Evolutionary conservation across 768 basidiomycete species (phyloP), one percentile per base, ranked within the genome.

Genomic region (Leccinellum rugosiceps): DNA sequence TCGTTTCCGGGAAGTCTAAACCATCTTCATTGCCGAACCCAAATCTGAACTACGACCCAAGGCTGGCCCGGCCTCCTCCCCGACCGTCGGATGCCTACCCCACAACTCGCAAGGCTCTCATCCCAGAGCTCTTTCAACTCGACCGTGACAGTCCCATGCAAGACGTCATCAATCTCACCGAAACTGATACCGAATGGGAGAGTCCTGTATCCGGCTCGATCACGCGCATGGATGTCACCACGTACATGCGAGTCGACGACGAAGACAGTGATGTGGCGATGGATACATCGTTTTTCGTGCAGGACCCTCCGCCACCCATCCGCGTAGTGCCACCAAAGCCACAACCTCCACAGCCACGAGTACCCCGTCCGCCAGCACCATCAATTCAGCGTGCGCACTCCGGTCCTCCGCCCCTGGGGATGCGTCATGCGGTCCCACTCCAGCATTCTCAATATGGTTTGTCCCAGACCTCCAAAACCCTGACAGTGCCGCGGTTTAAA

Each of bases 391-490:
- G 60, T 7, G 4, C 55, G 0, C 60, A 60, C 19, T 31, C 50
- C 0, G 67, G 59, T 8, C 72, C 68, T 26, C 70, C 70, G 4
- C 66, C 55, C 3, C 53, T 71, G 8, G 70, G 70, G 6, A 71
- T 71, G 70, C 70, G 70, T 17, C 65, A 72, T 14, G 52, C 55
- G 0, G 35, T 66, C 14, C 62, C 62, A 25, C 46, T 58, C 17
- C 60, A 56, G 26, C 9, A 59, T 43, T 61, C 71, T 0, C 71
- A 72, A 30, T 66, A 59, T 11, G 15, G 41, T 17, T 46, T 58
- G 2, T 60, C 70, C 5, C 71, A 71, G 30, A 31, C 23, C 38
- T 26, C 68, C 45, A 71, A 60, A 31, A 14, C 52, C 15, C 21
- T 25, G 17, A 53, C 51, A 4, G 63, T 62, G 13, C 68, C 71